Evolutionary conservation across 1,284 basidiomycete genomes (phyloP).

Genomic region (Porodaedalea pini): DNA sequence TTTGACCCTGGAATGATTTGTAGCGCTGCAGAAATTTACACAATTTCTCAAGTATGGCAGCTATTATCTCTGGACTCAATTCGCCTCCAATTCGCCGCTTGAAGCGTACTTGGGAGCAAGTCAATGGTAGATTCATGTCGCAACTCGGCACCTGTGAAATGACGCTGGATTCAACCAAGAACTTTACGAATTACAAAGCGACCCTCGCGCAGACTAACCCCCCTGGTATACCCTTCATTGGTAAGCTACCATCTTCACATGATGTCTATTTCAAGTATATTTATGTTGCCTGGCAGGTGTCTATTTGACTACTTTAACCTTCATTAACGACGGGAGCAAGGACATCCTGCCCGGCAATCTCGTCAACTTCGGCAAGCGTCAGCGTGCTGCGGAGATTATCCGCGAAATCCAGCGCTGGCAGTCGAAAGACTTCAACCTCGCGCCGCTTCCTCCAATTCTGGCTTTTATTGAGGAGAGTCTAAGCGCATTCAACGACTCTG

Average conservation of each 20-base stretch:
- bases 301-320: conserved; percentile 92
- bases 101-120: conserved; percentile 93
- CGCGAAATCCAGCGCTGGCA: conserved; percentile 97
- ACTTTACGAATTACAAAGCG: conserved; percentile 90
- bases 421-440: conserved; percentile 84
- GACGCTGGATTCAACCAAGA: conserved; percentile 86
- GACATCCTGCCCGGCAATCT: conserved; percentile 78
- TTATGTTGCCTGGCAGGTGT: conserved; percentile 58
- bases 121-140: conserved; percentile 68
- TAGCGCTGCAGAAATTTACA: conserved; percentile 87
- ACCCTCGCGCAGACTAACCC: conserved; percentile 83
- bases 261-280: neutral
- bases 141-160: conserved; percentile 71
- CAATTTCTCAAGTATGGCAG: conserved; percentile 96
- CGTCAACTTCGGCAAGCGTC: conserved; percentile 95
- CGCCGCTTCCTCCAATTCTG: conserved; percentile 64
- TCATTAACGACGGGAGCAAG: conserved; percentile 98
- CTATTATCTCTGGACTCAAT: conserved; percentile 93
- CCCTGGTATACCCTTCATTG: conserved; percentile 97
- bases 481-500: conserved; percentile 57
- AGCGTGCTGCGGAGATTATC: conserved; percentile 92
- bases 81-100: conserved; percentile 91
- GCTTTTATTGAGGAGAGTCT: conserved; percentile 79
- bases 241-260: conserved; percentile 40
- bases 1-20: neutral